These are phyloP conservation scores for Trebouxiophyceae sp. DNA, from an alignment of 163 green algal genomes.

Conservation along the genomic window DNA sequence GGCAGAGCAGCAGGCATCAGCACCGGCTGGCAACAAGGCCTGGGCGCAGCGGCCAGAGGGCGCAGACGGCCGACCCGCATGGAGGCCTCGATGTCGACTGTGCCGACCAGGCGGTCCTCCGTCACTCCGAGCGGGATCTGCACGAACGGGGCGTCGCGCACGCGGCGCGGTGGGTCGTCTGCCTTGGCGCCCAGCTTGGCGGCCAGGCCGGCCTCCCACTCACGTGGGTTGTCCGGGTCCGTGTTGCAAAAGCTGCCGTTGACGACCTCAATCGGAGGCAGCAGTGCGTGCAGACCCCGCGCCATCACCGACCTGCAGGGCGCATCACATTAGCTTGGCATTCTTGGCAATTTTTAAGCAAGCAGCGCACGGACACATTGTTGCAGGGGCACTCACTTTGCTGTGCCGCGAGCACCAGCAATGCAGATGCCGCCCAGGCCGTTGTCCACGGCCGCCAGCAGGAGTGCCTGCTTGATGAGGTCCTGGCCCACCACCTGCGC, in stretches of 20 bases:
- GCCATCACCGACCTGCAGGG: constrained; percentile 89
- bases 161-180: constrained; percentile 35
- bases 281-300: constrained; percentile 84
- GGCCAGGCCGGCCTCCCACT: constrained; percentile 72
- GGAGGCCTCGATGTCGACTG: constrained; percentile 97
- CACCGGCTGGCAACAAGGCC: too few relatives aligned
- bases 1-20: too few relatives aligned
- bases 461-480: constrained; percentile 81
- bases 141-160: constrained; percentile 84
- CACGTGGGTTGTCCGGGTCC: constrained; percentile 74
- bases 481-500: constrained; percentile 74
- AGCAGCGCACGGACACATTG: too few relatives aligned
- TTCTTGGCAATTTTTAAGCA: too few relatives aligned
- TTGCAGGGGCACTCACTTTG: constrained; percentile 21
- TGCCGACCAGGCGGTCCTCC: constrained; percentile 96
- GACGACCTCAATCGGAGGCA: constrained; percentile 97
- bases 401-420: constrained; percentile 71
- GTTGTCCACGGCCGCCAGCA: constrained; percentile 82
- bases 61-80: constrained; percentile 69
- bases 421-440: constrained; percentile 91
- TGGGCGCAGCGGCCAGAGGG: too few relatives aligned
- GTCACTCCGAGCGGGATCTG: constrained; percentile 98
- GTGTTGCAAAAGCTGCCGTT: constrained; percentile 86
- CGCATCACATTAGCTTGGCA: too few relatives aligned
- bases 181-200: constrained; percentile 43